phyloP scores from a whole-genome alignment of 495 filamentous ascomycete species.

The Aeminium ludgeri region DNA sequence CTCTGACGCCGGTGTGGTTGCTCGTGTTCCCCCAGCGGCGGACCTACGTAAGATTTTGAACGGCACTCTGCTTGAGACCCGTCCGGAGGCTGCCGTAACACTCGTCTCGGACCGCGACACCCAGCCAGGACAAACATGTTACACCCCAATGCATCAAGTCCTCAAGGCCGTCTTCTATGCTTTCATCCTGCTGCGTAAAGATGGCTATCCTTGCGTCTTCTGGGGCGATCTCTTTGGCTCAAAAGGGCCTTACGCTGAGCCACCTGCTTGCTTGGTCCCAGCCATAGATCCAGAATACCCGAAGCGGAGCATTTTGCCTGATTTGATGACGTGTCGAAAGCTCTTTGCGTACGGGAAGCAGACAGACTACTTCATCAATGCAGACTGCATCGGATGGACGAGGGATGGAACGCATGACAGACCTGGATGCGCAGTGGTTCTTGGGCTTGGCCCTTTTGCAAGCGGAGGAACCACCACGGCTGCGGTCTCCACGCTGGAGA shows the following conservation, averaged over 20 bases:
- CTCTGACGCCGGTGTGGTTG: not conserved
- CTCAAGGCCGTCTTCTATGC: conserved; percentile 28
- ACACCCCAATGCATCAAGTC: conserved; percentile 21
- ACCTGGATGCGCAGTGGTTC: conserved; percentile 21
- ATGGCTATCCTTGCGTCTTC: conserved; percentile 55
- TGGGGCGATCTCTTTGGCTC: conserved; percentile 66
- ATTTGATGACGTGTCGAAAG: conserved; percentile 46
- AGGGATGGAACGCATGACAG: conserved; percentile 24
- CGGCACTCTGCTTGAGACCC: conserved; percentile 37
- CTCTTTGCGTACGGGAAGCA: conserved; percentile 54
- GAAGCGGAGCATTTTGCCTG: conserved; percentile 37
- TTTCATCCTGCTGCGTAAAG: conserved; percentile 44
- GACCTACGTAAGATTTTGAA: conserved; percentile 49
- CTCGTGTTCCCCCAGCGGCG: conserved; percentile 32
- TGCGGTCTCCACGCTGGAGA: too few relatives aligned
- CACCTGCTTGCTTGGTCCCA: conserved; percentile 33
- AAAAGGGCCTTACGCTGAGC: conserved; percentile 32
- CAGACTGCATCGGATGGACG: conserved; percentile 54
- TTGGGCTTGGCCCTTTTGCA: too few relatives aligned
- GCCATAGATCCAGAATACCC: not conserved
- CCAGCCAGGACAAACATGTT: conserved; percentile 26
- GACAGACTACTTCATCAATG: conserved; percentile 48
- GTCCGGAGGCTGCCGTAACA: conserved; percentile 45
- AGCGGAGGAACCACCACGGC: too few relatives aligned
- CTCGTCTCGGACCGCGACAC: conserved; percentile 28